Conservation (phyloP, 1,284 basidiomycete genomes). For the Melampsora larici-populina region DNA sequence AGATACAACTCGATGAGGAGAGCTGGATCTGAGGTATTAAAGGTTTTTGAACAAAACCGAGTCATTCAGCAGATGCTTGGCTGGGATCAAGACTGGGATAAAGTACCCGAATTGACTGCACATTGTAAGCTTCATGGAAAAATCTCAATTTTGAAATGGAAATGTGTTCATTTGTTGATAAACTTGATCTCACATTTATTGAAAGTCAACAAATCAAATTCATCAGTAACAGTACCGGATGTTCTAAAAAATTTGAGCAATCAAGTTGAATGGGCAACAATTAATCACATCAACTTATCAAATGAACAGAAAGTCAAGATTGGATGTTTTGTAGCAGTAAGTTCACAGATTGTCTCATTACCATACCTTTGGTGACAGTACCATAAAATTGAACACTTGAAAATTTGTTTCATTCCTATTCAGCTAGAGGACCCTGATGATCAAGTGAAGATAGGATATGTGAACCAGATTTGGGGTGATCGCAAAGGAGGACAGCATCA, state of each 20-base stretch:
- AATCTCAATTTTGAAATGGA: too few species aligned
- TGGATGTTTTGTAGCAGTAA: too few species aligned
- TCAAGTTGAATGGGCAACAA: too few species aligned
- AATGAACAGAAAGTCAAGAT: too few species aligned
- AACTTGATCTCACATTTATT: too few species aligned
- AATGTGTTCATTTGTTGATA: too few species aligned
- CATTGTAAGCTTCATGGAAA: neutral
- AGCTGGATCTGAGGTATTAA: neutral
- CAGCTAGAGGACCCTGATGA: neutral
- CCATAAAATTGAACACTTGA: neutral
- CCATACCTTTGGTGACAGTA: too few species aligned
- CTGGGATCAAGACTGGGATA: neutral
- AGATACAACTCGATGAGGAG: neutral
- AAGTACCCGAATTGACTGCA: neutral
- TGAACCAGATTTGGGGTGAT: neutral
- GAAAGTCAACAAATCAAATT: too few species aligned
- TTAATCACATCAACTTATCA: too few species aligned
- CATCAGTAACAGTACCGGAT: too few species aligned
- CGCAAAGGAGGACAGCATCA: neutral
- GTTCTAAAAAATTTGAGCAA: too few species aligned
- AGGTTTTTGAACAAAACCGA: neutral
- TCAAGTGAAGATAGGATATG: neutral
- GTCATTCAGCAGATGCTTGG: neutral
- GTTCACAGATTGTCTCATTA: too few species aligned
- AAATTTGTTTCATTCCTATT: neutral